Percentiles rank a stretch among this genome's conserved stretches.
These are phyloP conservation scores for Monilinia vaccinii-corymbosi DNA, from an alignment of 2,329 filamentous ascomycete species.

Conservation along the genomic window DNA sequence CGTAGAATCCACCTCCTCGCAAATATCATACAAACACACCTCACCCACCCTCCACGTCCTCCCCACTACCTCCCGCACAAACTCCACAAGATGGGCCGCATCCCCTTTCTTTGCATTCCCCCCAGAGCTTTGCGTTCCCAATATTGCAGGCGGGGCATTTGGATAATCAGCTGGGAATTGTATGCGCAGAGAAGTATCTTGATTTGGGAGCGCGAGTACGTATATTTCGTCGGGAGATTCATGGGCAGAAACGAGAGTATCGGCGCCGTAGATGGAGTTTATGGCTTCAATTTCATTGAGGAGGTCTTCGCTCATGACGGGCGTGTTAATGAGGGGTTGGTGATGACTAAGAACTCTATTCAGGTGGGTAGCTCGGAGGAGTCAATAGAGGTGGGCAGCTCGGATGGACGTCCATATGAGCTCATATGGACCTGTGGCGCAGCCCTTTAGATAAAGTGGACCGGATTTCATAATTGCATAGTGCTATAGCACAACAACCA, in stretches of 20 bases:
- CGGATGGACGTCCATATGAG: no score
- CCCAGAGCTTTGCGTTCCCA: slow-evolving; percentile 73
- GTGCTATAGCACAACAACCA: no score
- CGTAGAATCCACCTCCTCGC: slow-evolving; percentile 54
- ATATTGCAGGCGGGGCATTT: slow-evolving; percentile 57
- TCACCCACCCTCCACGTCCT: slow-evolving; percentile 62
- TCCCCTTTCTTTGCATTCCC: slow-evolving; percentile 58
- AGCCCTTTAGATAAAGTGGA: no score
- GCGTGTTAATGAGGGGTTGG: background rate
- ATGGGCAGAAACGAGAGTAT: slow-evolving; percentile 42
- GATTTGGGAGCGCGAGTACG: slow-evolving; percentile 56
- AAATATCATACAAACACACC: slow-evolving; percentile 85
- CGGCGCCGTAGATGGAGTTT: slow-evolving; percentile 72
- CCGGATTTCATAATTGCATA: no score
- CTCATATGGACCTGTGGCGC: no score
- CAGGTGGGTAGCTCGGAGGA: no score
- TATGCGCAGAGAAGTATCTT: slow-evolving; percentile 48
- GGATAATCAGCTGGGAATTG: slow-evolving; percentile 71
- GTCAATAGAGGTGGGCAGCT: no score
- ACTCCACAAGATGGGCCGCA: slow-evolving; percentile 59
- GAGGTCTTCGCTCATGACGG: slow-evolving; percentile 35
- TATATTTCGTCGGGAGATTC: slow-evolving; percentile 37
- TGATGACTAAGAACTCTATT: no score
- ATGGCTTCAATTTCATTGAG: slow-evolving; percentile 70
- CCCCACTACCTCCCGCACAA: slow-evolving; percentile 58